A percentile compares a stretch with the other conserved stretches of the same genome.
phyloP scores from a whole-genome alignment of 139 green algal species.

The Micractinium conductrix region DNA sequence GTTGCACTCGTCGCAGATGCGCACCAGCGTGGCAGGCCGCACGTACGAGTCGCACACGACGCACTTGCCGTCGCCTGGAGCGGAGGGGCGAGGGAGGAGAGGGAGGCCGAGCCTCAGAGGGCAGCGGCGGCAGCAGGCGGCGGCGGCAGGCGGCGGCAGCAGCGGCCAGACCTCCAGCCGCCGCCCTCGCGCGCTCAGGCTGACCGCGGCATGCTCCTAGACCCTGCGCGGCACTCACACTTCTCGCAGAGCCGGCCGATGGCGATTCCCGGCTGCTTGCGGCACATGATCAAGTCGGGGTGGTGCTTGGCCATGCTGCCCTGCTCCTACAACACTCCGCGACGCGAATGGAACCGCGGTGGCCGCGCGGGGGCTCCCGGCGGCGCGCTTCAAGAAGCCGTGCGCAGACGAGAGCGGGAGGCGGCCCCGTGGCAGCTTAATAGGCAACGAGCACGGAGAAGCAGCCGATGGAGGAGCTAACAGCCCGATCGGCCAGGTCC shows the following conservation, averaged over 20 bases:
- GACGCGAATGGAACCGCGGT: not conserved
- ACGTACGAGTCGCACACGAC: constrained; percentile 98
- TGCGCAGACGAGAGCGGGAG: no score
- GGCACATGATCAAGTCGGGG: constrained; percentile 97
- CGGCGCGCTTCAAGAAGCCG: not conserved
- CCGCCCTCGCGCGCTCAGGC: not conserved
- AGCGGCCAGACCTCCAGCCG: no score
- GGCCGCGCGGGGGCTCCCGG: no score
- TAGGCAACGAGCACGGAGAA: no score
- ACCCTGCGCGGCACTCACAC: constrained; percentile 53
- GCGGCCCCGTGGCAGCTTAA: no score
- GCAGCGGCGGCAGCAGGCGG: not conserved
- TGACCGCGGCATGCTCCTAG: not conserved
- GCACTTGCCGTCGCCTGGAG: constrained; percentile 93
- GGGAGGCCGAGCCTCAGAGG: not conserved
- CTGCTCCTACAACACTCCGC: not conserved
- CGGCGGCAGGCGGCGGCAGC: not conserved
- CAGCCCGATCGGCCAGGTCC: no score
- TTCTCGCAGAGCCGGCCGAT: constrained; percentile 97
- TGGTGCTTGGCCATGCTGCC: constrained; percentile 82
- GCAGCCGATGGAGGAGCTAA: no score
- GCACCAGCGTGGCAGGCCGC: constrained; percentile 93
- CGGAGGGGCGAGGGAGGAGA: not conserved
- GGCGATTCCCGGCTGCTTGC: constrained; percentile 97
- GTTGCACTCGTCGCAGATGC: constrained; percentile 99